phyloP scores from a whole-genome alignment of 2,329 filamentous ascomycete species.

The Phyllosticta citribraziliensis region DNA sequence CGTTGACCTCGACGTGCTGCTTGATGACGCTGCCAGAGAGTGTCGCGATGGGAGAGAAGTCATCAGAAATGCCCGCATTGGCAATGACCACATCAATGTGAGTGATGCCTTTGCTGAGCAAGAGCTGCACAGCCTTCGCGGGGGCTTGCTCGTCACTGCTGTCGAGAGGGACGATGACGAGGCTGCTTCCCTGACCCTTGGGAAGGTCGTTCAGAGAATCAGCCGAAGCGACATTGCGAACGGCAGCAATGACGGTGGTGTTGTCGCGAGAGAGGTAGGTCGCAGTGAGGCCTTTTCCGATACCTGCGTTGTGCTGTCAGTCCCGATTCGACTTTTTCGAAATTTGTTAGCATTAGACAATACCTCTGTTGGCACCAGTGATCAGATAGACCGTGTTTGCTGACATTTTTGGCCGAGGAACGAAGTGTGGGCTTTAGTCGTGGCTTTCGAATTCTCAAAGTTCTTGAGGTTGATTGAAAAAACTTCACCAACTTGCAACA shows the following conservation, averaged over 20 bases:
- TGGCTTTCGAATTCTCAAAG: too few relatives aligned
- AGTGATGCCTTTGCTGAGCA: slow-evolving; percentile 3
- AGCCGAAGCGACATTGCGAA: background rate
- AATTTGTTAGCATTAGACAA: background rate
- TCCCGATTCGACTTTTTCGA: background rate
- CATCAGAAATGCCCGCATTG: slow-evolving; percentile 37
- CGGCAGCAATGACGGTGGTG: background rate
- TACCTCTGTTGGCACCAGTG: background rate
- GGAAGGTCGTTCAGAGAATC: background rate
- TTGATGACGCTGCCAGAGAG: background rate
- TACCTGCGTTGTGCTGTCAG: background rate
- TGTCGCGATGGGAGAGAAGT: background rate
- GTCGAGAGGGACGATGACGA: background rate
- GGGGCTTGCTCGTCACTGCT: background rate
- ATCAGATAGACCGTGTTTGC: background rate
- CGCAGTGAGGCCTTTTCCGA: background rate
- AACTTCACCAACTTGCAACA: too few relatives aligned
- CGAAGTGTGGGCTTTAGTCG: too few relatives aligned
- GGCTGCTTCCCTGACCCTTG: background rate
- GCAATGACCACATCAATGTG: slow-evolving; percentile 14
- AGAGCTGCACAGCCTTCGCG: background rate
- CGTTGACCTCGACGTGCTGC: background rate
- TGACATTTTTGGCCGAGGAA: background rate
- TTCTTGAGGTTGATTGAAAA: too few relatives aligned
- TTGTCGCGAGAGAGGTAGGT: background rate